Base-by-base conservation (phyloP, 352 stramenopile genomes). In the Bremia lactucae region DNA sequence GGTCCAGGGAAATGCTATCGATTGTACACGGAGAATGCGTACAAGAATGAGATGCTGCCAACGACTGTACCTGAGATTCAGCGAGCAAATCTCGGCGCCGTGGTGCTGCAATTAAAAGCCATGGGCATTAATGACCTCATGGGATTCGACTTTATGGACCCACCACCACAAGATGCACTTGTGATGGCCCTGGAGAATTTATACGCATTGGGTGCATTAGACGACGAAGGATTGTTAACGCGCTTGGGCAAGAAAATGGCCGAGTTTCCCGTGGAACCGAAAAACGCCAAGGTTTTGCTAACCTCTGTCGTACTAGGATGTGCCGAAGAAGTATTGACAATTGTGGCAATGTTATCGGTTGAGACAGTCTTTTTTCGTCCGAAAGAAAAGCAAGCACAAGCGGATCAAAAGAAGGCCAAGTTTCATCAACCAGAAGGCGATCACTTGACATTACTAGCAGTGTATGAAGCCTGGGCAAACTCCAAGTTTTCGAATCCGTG, bases 121-220 rank as follows among this genome's bases (percentile, higher is more conserved):
- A 99, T 99, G 96, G 95, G 96, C 26, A 99, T 99, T 55, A 98
- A 99, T 52, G 96, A 99, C 59, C 66, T 99, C 11, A 72, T 99
- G 40, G 73, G 76, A 16, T 99, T 99, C 65, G 96, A 99, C 64
- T 99, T 99, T 46, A 98, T 99, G 92, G 96, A 99, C 58, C 95
- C 96, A 15, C 97, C 97, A 3, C 91, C 96, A 14, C 75, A 98
- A 29, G 88, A 98, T 46, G 97, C 96, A 21, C 66, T 99, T 13
- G 84, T 99, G 2, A 94, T 89, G 43, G 95, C 96, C 5, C 91
- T 99, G 34, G 94, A 99, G 61, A 94, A 87, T n/a, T 69, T 99
- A 2, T 98, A 98, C 43, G 90, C 85, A 0, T 68, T 99, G 0
- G 96, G 96, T 24, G 96, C 96, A 6, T 61, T 99, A 4, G 96